These are phyloP conservation scores for Psophocarpus tetragonolobus DNA, from an alignment of 306 rosid species.

Conservation along the genomic window DNA sequence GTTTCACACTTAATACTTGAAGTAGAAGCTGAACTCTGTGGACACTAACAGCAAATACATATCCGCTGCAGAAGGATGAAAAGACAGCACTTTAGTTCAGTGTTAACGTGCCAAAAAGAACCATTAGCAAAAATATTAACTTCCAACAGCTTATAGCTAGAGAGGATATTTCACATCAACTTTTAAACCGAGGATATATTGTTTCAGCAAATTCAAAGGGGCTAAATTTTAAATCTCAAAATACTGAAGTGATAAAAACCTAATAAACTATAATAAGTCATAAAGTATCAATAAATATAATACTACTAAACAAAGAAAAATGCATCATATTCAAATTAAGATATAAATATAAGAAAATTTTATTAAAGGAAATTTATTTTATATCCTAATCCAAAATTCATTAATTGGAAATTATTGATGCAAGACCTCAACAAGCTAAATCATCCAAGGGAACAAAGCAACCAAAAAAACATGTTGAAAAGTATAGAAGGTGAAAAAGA, in stretches of 20 bases:
- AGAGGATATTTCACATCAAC: not conserved
- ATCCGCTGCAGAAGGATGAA: slow-evolving; percentile 74
- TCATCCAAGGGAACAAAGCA: not conserved
- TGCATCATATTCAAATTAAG: not conserved
- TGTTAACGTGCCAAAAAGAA: not conserved
- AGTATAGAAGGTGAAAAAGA: not conserved
- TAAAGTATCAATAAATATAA: not conserved
- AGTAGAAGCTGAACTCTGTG: slow-evolving; percentile 99
- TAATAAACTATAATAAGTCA: not conserved
- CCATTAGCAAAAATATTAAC: not conserved
- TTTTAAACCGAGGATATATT: not conserved
- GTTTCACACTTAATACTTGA: slow-evolving; percentile 97
- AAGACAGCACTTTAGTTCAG: slow-evolving; percentile 23
- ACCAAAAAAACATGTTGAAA: slow-evolving; percentile 8
- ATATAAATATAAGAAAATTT: not conserved
- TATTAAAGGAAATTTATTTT: slow-evolving; percentile 4
- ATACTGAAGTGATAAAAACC: not conserved
- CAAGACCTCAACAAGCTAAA: not conserved
- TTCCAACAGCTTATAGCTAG: not conserved
- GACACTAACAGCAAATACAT: slow-evolving; percentile 98
- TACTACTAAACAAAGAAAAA: not conserved
- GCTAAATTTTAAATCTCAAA: slow-evolving; percentile 7
- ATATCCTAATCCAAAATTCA: not conserved
- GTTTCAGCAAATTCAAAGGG: not conserved
- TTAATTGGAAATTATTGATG: not conserved